Percentiles rank a stretch among this genome's conserved stretches.
phyloP scores from a whole-genome alignment of 805 yeast genomes.

The Yarrowia porcina region DNA sequence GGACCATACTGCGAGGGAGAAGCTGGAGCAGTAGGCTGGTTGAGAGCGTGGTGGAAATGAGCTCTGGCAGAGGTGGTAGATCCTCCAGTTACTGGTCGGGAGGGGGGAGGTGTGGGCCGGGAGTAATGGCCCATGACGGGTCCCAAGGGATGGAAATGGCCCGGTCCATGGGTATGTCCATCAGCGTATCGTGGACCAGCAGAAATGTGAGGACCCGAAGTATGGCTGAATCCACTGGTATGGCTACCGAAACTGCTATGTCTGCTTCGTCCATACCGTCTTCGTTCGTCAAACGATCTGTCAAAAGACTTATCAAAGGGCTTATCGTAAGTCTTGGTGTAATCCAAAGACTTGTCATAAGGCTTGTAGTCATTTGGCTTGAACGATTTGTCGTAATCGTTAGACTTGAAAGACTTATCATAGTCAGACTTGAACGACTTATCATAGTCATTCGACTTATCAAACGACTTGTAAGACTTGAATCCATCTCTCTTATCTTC shows the following conservation, averaged over 20 bases:
- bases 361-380: no score
- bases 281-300: neutral
- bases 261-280: neutral
- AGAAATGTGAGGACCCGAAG: no score
- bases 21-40: neutral
- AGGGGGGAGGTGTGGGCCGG: neutral
- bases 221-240: no score
- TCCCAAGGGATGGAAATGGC: neutral
- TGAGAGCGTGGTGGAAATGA: slow-evolving; percentile 3
- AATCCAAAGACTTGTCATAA: no score
- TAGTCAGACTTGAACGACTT: no score
- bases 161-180: neutral
- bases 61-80: neutral
- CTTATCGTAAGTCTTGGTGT: no score
- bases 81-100: neutral
- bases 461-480: no score
- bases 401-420: no score
- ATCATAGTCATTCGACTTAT: no score
- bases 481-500: neutral
- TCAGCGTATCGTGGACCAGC: neutral
- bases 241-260: neutral
- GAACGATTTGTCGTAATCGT: no score
- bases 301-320: no score
- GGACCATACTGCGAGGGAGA: neutral
- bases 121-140: neutral